Conservation (phyloP, 768 basidiomycete genomes). For the Rhodosporidiobolus odoratus region DNA sequence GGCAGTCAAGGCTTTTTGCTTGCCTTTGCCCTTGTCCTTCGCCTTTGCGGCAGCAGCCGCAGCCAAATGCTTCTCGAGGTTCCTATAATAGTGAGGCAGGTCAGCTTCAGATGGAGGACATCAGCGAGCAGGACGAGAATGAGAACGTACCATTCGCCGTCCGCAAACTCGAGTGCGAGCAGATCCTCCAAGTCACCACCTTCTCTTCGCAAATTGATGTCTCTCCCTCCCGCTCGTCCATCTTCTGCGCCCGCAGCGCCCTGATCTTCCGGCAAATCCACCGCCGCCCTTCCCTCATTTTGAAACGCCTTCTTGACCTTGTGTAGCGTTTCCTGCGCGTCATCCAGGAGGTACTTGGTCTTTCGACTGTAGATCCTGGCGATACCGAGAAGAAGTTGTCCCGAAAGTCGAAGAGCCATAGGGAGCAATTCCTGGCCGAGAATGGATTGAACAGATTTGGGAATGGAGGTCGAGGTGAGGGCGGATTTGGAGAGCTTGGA, state of each 20-base stretch:
- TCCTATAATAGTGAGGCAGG: conserved; percentile 53
- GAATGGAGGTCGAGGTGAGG: conserved; percentile 89
- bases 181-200: conserved; percentile 29
- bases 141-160: conserved; percentile 10
- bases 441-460: conserved; percentile 91
- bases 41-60: conserved; percentile 6
- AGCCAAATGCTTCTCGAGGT: conserved; percentile 64
- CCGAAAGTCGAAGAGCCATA: conserved; percentile 93
- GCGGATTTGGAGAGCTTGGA: conserved; percentile 94
- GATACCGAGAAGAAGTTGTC: conserved; percentile 91
- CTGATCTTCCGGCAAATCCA: conserved; percentile 93
- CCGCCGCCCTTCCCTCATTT: conserved; percentile 65
- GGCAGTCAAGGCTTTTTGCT: conserved; percentile 54
- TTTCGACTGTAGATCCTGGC: conserved; percentile 96
- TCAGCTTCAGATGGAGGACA: conserved; percentile 12
- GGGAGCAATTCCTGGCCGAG: conserved; percentile 79
- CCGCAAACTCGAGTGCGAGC: conserved; percentile 21
- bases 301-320: conserved; percentile 95
- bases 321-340: conserved; percentile 90
- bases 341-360: conserved; percentile 93
- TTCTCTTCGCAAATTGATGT: conserved; percentile 28
- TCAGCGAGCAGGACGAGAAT: not conserved
- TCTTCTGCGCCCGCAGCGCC: conserved; percentile 60
- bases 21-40: conserved; percentile 24
- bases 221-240: not conserved